Base-by-base conservation (phyloP, 352 stramenopile species). In the Phytophthora fragariaefolia region DNA sequence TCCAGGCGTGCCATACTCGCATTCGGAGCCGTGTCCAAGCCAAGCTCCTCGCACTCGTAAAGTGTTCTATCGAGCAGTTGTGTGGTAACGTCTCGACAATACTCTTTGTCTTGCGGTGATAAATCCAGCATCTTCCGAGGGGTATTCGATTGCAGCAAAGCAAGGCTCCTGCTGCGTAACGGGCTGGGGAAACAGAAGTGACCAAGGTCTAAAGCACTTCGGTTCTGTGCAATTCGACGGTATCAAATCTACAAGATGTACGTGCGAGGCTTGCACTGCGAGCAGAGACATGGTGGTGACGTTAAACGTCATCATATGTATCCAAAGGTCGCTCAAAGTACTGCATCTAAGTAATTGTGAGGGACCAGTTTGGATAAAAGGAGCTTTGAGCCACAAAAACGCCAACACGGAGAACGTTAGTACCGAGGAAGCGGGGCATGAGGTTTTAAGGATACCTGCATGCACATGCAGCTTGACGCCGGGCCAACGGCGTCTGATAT, bases 11-110 rank as follows among this genome's bases (percentile, higher is more conserved):
- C 48, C 0, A 22, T 9, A 13, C 17, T 24, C 15, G 23, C 28
- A 17, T 8, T 17, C 10, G 36, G 36, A 20, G 36, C 48, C 10
- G 34, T 30, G 27, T 54, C 57, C 27, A 71, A 53, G 23, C 49
- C 42, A 9, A 71, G 63, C 40, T 67, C 57, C 12, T 71, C 63
- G n/a, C 63, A 66, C 28, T 71, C 63, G 42, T 60, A 64, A 23
- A 71, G 40, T 3, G 58, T 71, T 52, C 57, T 32, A 45, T 71
- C 63, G 23, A 71, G 63, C 4, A 71, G 48, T 55, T 66, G 56
- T 0, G 56, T 66, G 9, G 63, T 67, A 22, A 71, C 9, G 30
- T 71, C 63, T 62, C 65, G 56, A 12, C 56, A 62, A 36, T 60
- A 26, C 20, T 71, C 57, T 27, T 34, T 40, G 3, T 71, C 63